Base-by-base conservation (phyloP, 148 eudicot genomes). In the Heliosperma pusillum region DNA sequence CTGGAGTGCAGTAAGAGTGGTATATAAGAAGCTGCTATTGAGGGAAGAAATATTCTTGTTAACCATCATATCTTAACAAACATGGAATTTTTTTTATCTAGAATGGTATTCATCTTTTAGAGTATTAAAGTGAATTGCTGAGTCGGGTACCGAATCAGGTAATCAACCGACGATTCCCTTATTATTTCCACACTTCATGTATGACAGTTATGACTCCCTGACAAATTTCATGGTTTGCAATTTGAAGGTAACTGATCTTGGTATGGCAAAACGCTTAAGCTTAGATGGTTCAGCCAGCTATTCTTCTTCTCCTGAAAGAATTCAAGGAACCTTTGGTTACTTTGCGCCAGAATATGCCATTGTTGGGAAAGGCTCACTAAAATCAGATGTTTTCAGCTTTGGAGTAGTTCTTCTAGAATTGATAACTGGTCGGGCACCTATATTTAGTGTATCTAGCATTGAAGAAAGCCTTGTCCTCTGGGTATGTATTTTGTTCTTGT, bases 271-370 rank as follows among this genome's bases (percentile, higher is more conserved):
- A 82, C 85, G 79, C 76, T 79, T 91, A 57, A 88, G 77, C 67
- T 77, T 56, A 71, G 98, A 94, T 77, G 98, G 88, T 47, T 72
- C 81, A 40, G 83, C 82, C 33, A 94, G 98, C 77, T 80, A 84
- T 73, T 82, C 96, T 67, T 86, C 89, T 80, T 94, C 98, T 62
- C 98, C 98, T 22, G 96, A 86, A 58, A 86, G 97, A 83, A 86
- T 94, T 88, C 93, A 90, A 78, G 98, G 98, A 66, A 94, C 97
- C 21, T 94, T 94, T 85, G 98, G 98, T 58, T 94, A 94, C 84
- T 94, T 94, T 80, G 98, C 98, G 58, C 98, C 98, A 10, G 98
- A 94, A 80, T 90, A 92, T 83, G 93, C 96, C 58, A 89, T 90
- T 76, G 80, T 88, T 62, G 98, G 98, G 68, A 87, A 85, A 86